Percentiles rank a stretch among this genome's conserved stretches.
phyloP scores from a whole-genome alignment of 1,284 basidiomycete genomes.

The Ustilago cynodontis region DNA sequence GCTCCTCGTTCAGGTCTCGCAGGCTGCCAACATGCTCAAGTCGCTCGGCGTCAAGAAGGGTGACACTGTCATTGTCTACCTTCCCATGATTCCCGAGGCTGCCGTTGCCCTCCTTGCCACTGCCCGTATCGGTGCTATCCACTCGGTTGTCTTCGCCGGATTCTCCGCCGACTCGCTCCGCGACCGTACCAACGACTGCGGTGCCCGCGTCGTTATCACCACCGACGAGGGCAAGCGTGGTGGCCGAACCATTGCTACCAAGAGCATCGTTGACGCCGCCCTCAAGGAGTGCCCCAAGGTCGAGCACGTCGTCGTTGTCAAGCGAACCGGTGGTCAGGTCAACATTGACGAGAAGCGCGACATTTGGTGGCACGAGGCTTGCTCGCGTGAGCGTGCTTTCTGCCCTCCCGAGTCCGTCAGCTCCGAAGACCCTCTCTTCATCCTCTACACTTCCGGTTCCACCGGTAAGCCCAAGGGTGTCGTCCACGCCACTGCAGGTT shows the following conservation, averaged over 20 bases:
- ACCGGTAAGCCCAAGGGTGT: conserved; percentile 98
- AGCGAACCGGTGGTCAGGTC: conserved; percentile 85
- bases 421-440: conserved; percentile 94
- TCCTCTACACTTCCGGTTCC: conserved; percentile 93
- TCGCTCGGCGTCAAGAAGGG: conserved; percentile 92
- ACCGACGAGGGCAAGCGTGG: conserved; percentile 95
- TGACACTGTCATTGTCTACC: conserved; percentile 80
- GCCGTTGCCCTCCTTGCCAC: conserved; percentile 96
- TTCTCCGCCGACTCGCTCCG: conserved; percentile 97
- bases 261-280: conserved; percentile 91
- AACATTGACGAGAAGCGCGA: conserved; percentile 88
- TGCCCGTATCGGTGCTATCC: conserved; percentile 94
- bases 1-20: conserved; percentile 84
- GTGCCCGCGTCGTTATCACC: conserved; percentile 90
- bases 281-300: conserved; percentile 86
- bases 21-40: conserved; percentile 91
- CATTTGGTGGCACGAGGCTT: conserved; percentile 96
- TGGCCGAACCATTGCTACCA: conserved; percentile 94
- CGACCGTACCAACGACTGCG: conserved; percentile 91
- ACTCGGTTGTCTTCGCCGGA: conserved; percentile 98
- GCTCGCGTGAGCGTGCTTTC: conserved; percentile 84
- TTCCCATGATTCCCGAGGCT: conserved; percentile 75
- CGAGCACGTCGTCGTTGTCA: conserved; percentile 90
- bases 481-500: conserved; percentile 93
- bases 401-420: conserved; percentile 88